A percentile compares a stretch with the other conserved stretches of the same genome.
phyloP scores from a whole-genome alignment of 148 eudicot genomes.

The Vaccinium vitisidaea region DNA sequence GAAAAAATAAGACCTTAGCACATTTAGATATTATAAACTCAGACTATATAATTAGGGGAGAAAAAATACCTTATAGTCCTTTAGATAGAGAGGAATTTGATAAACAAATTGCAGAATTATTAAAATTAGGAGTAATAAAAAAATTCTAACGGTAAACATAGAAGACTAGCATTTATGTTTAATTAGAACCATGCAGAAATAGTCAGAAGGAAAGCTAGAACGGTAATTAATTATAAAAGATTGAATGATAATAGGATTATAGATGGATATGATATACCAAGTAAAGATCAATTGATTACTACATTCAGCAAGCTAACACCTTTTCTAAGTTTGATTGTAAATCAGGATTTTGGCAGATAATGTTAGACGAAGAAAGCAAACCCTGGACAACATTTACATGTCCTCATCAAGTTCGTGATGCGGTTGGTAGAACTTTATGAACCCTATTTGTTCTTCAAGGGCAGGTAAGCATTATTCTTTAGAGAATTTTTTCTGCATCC shows the following conservation, averaged over 20 bases:
- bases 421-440: slow-evolving; percentile 54
- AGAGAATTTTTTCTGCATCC: not conserved
- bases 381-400: not conserved
- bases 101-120: not conserved
- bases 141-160: not conserved
- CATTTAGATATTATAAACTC: not conserved
- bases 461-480: slow-evolving; percentile 13
- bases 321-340: not conserved
- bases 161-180: not conserved
- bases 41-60: not conserved
- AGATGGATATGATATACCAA: not conserved
- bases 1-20: not conserved
- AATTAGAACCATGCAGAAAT: not conserved
- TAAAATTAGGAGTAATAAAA: not conserved
- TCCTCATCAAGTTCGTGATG: slow-evolving; percentile 33
- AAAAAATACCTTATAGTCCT: not conserved
- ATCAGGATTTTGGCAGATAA: not conserved
- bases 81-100: not conserved
- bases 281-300: not conserved
- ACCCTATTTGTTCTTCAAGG: slow-evolving; percentile 74
- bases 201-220: not conserved
- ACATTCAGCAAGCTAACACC: not conserved
- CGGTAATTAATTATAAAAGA: not conserved
- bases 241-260: not conserved
- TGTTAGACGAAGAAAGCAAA: not conserved